Base-by-base conservation (phyloP, 2,329 filamentous ascomycete genomes). In the Thermothelomyces thermophilus region DNA sequence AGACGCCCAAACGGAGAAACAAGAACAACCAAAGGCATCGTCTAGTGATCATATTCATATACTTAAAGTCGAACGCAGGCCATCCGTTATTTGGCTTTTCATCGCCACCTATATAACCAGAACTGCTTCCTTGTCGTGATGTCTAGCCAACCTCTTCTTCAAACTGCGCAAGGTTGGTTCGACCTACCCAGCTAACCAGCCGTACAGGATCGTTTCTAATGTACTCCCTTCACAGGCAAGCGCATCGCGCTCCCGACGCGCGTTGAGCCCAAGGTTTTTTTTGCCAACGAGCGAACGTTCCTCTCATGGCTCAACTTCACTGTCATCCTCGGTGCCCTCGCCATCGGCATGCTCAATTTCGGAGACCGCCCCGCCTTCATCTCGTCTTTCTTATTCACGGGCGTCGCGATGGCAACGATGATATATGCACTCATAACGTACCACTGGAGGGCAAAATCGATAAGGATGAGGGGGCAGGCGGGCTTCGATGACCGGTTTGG, bases 221-320 rank as follows among this genome's bases (percentile, higher is more conserved):
- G 36, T 8, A 16, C 11, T 33, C n/a, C 14, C 22, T 17, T 41
- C n/a, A 28, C 35, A 95, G 91, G 91, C 79, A 98, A 98, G 76
- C 89, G 91, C 67, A 97, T 98, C 68, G 91, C 93, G 63, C 88
- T 98, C 58, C 93, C 93, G 51, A 96, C 91, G 53, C 90, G 93
- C 60, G 91, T 98, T 70, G 93, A 98, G 72, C 93, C 93, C 63
- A 98, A 98, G 73, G 93, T 98, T 76, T 98, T 97, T 82, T 98
- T 98, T 77, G 93, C 93, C 73, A 98, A 98, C 77, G 93, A 98
- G 74, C 89, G 93, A 57, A 98, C 93, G 56, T 98, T 98, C 69
- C 83, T 98, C 64, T 95, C 90, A 71, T 98, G 93, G 93, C 87
- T 98, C 65, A 98, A 98, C 80, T 97, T 97, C 77, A 95, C 90